phyloP scores from a whole-genome alignment of 805 yeast genomes.

The Scheffersomyces spartinae region DNA sequence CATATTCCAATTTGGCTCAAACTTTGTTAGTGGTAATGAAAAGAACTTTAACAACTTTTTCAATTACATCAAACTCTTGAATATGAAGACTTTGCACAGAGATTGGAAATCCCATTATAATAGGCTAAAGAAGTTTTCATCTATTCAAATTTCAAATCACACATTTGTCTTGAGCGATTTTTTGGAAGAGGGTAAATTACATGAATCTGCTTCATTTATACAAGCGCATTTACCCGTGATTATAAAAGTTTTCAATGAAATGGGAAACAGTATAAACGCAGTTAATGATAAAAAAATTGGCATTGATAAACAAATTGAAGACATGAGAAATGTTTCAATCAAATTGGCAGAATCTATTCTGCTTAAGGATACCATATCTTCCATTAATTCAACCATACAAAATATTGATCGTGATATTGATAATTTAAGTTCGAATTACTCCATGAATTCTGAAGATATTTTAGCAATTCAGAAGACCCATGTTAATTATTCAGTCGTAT shows the following conservation, averaged over 20 bases:
- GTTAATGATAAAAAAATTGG: conserved; percentile 24
- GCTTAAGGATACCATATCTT: conserved; percentile 1
- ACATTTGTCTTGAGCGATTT: conserved; percentile 17
- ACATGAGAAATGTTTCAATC: conserved; percentile 26
- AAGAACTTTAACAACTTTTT: conserved; percentile 30
- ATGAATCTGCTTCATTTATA: conserved; percentile 17
- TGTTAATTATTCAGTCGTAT: conserved; percentile 7
- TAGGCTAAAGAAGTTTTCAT: conserved; percentile 24
- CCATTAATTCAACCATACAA: background rate
- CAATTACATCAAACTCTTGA: conserved; percentile 24
- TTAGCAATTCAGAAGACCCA: conserved; percentile 4
- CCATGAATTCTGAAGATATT: conserved; percentile 9
- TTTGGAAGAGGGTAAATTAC: conserved; percentile 17
- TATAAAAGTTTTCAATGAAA: conserved; percentile 15
- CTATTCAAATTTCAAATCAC: conserved; percentile 20
- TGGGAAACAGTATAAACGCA: conserved; percentile 21
- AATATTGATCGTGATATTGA: conserved; percentile 8
- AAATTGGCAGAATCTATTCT: conserved; percentile 12
- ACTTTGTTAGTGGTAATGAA: conserved; percentile 38
- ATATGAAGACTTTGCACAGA: conserved; percentile 24
- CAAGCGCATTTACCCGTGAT: conserved; percentile 17
- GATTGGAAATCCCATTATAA: conserved; percentile 14
- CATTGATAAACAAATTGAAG: conserved; percentile 31
- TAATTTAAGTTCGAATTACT: conserved; percentile 7
- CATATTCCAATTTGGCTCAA: conserved; percentile 37